Evolutionary conservation across 768 basidiomycete species (phyloP).

Genomic region (Cyathus striatus): DNA sequence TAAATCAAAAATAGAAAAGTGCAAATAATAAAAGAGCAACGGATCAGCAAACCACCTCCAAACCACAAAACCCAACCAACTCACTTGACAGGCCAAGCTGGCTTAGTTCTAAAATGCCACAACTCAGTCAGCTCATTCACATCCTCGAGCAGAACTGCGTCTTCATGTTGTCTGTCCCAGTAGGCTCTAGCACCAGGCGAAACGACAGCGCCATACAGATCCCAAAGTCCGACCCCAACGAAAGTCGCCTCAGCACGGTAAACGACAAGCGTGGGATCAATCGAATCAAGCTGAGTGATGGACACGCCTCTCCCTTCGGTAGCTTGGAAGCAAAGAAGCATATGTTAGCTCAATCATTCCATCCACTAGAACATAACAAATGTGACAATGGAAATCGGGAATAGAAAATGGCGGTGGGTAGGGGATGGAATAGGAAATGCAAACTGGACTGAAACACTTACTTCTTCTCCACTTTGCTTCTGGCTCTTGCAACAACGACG

Average conservation of each 20-base stretch:
- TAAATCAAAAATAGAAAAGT: slow-evolving; percentile 1
- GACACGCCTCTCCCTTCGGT: slow-evolving; percentile 89
- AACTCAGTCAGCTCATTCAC: slow-evolving; percentile 87
- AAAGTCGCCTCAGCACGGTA: slow-evolving; percentile 97
- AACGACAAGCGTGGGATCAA: slow-evolving; percentile 94
- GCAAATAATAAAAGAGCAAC: slow-evolving; percentile 3
- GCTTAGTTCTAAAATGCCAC: slow-evolving; percentile 90
- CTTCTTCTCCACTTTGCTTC: slow-evolving; percentile 96
- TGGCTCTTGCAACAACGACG: slow-evolving; percentile 92
- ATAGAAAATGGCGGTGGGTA: too few species aligned
- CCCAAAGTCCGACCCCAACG: slow-evolving; percentile 94
- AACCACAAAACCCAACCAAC: too few species aligned
- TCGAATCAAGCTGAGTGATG: slow-evolving; percentile 92
- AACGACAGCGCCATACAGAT: slow-evolving; percentile 83
- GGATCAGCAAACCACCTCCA: too few species aligned
- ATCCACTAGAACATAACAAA: too few species aligned
- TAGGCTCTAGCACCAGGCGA: slow-evolving; percentile 76
- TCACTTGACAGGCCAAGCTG: slow-evolving; percentile 91
- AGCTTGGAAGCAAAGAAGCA: slow-evolving; percentile 31
- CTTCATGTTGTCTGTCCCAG: slow-evolving; percentile 91
- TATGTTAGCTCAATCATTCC: too few species aligned
- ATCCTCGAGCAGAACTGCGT: slow-evolving; percentile 81
- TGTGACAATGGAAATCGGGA: too few species aligned
- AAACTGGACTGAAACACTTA: slow-evolving; percentile 29
- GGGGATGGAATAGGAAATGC: slow-evolving; percentile 5